Percentiles rank a stretch among this genome's conserved stretches.
Conservation (phyloP, 352 stramenopile genomes). For the Phytopythium aichiense region DNA sequence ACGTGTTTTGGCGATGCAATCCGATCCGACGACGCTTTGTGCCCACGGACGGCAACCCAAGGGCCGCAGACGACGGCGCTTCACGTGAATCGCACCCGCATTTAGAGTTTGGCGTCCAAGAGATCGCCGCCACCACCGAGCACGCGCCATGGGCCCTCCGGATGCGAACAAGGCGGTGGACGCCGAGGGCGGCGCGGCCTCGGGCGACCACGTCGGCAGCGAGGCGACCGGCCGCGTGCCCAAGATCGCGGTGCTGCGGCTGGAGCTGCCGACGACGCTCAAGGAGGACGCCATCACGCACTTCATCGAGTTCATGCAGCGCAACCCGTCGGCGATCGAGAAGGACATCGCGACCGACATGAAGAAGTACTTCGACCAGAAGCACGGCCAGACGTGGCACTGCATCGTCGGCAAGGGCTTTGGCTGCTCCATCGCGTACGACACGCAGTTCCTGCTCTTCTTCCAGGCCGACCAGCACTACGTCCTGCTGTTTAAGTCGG, state of each 20-base stretch:
- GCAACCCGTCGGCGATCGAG: conserved; percentile 49
- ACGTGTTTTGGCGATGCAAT: no score
- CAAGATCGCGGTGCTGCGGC: conserved; percentile 62
- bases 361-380: conserved; percentile 99
- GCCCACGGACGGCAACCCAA: not conserved
- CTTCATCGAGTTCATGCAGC: conserved; percentile 34
- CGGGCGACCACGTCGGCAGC: conserved; percentile 15
- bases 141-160: conserved; percentile 33
- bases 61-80: not conserved
- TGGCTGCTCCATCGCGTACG: conserved; percentile 88
- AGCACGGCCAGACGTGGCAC: conserved; percentile 93
- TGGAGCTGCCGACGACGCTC: conserved; percentile 61
- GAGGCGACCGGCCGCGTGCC: conserved; percentile 26
- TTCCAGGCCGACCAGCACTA: conserved; percentile 82
- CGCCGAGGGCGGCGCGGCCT: conserved; percentile 13
- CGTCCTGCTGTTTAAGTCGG: conserved; percentile 82
- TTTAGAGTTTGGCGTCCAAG: not conserved
- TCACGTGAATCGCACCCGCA: not conserved
- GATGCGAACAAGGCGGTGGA: conserved; percentile 35
- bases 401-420: conserved; percentile 92
- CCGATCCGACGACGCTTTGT: not conserved
- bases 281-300: conserved; percentile 69
- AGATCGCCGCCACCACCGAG: not conserved
- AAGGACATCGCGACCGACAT: conserved; percentile 98
- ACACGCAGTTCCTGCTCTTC: conserved; percentile 88